These are phyloP conservation scores for Calonectria hawksworthii DNA, from an alignment of 2,329 filamentous ascomycete genomes.

Conservation along the genomic window DNA sequence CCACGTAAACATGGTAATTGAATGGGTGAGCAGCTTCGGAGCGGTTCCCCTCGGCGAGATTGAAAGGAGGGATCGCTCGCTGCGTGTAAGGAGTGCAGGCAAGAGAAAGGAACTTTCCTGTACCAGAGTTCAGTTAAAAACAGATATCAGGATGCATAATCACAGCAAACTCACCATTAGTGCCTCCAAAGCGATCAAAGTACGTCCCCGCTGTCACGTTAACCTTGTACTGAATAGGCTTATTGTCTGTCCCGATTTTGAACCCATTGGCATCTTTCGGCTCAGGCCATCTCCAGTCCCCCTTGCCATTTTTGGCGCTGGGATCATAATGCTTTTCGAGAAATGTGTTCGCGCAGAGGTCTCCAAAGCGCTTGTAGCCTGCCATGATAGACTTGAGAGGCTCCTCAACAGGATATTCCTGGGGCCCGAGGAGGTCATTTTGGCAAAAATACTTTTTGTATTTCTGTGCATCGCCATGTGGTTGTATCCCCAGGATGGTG, in stretches of 20 bases:
- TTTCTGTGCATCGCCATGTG: neutral
- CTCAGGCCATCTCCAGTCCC: neutral
- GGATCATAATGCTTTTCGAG: neutral
- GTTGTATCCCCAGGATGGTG: neutral
- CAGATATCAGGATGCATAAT: too few relatives aligned
- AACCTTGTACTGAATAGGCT: neutral
- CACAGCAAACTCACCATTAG: neutral
- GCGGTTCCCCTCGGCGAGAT: neutral
- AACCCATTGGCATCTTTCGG: neutral
- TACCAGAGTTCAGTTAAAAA: neutral
- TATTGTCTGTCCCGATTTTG: neutral
- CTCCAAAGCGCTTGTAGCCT: neutral
- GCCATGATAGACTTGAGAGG: neutral
- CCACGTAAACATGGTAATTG: neutral
- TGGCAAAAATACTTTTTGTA: neutral
- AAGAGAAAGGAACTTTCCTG: neutral
- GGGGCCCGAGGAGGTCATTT: neutral
- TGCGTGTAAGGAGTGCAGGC: neutral
- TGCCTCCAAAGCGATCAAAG: neutral
- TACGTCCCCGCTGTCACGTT: neutral
- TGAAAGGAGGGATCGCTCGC: neutral
- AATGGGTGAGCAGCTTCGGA: neutral
- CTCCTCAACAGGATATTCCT: neutral
- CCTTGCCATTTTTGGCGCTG: accelerated
- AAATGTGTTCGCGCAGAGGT: neutral